Percentiles rank a stretch among this genome's conserved stretches.
These are phyloP conservation scores for Cryptomeria japonica DNA, from an alignment of 75 land plant species.

Conservation along the genomic window DNA sequence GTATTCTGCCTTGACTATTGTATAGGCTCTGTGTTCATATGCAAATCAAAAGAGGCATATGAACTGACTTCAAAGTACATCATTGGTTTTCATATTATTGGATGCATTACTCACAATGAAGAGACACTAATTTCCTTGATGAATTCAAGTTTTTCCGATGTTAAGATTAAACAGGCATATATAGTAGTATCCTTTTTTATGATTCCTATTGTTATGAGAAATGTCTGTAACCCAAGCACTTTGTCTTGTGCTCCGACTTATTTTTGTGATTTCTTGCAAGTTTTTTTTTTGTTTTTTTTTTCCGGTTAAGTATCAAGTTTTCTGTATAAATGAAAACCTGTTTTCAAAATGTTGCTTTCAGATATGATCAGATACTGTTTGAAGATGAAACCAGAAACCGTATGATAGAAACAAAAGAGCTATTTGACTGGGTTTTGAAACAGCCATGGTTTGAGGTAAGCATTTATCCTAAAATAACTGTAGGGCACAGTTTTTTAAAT, in stretches of 20 bases:
- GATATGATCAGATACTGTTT: slow-evolving; percentile 86
- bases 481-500: neutral
- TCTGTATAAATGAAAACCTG: neutral
- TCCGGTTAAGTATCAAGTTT: neutral
- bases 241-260: neutral
- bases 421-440: slow-evolving; percentile 88
- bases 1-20: neutral
- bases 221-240: neutral
- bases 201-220: neutral
- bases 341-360: slow-evolving; percentile 16
- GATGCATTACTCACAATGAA: neutral
- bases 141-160: neutral
- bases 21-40: neutral
- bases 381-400: slow-evolving; percentile 86
- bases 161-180: slow-evolving; percentile 2
- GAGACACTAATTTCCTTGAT: neutral
- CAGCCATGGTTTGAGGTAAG: slow-evolving; percentile 89
- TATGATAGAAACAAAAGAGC: slow-evolving; percentile 88
- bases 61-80: neutral
- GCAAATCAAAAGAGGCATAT: neutral
- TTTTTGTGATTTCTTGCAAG: neutral
- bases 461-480: neutral
- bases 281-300: neutral
- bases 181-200: neutral
- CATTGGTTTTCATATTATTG: neutral